Evolutionary conservation across 768 basidiomycete genomes (phyloP).

Genomic region (Boletus subcaerulescens): DNA sequence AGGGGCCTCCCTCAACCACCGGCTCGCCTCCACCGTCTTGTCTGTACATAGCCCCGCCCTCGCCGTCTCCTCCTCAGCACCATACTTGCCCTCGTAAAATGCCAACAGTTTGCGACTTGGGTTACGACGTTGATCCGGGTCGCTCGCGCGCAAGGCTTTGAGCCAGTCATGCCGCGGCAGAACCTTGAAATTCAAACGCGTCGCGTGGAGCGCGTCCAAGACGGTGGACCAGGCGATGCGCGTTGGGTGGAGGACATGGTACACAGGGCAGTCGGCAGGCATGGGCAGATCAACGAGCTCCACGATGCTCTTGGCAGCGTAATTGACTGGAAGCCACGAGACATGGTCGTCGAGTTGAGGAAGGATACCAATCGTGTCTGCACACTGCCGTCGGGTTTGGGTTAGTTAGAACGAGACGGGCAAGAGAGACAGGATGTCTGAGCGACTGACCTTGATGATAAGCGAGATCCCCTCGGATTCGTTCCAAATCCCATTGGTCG

Average conservation of each 20-base stretch:
- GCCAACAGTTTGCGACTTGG: constrained; percentile 24
- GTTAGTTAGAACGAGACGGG: not conserved
- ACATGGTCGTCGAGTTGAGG: constrained; percentile 31
- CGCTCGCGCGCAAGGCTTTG: constrained; percentile 21
- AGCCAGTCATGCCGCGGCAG: constrained; percentile 24
- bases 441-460: constrained; percentile 27
- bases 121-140: constrained; percentile 20
- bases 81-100: constrained; percentile 28
- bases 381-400: constrained; percentile 31
- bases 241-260: constrained; percentile 18
- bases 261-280: constrained; percentile 18
- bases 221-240: constrained; percentile 37
- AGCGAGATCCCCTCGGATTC: constrained; percentile 42
- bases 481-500: constrained; percentile 49
- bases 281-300: constrained; percentile 36
- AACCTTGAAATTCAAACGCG: constrained; percentile 32
- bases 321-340: constrained; percentile 54
- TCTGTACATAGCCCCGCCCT: constrained; percentile 11
- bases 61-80: constrained; percentile 5
- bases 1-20: constrained; percentile 15
- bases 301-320: constrained; percentile 44
- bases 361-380: constrained; percentile 38
- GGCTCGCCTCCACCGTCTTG: constrained; percentile 11
- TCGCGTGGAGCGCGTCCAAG: constrained; percentile 36
- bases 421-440: not conserved